phyloP scores from a whole-genome alignment of 1,284 basidiomycete genomes.

The Moniliella sp. region DNA sequence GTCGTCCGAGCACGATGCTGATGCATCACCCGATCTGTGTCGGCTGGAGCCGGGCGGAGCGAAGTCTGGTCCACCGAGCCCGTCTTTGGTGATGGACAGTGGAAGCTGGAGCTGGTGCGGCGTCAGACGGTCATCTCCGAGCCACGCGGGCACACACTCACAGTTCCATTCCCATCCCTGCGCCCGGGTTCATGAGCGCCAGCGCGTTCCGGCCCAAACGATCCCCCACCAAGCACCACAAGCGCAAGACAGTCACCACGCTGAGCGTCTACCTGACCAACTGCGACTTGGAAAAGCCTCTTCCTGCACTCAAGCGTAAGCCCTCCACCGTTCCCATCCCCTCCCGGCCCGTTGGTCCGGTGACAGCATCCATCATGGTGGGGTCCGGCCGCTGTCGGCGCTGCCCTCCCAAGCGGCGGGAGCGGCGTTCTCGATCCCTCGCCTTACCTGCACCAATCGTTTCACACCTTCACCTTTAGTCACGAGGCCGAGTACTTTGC shows the following conservation, averaged over 20 bases:
- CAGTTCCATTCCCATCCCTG: too few species aligned
- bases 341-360: slow-evolving; percentile 8
- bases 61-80: slow-evolving; percentile 25
- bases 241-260: slow-evolving; percentile 7
- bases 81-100: slow-evolving; percentile 22
- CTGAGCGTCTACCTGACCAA: slow-evolving; percentile 13
- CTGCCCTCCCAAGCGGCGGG: too few species aligned
- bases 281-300: neutral
- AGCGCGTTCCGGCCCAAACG: neutral
- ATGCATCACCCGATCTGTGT: slow-evolving; percentile 16
- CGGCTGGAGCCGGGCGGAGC: slow-evolving; percentile 18
- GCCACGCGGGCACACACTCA: too few species aligned
- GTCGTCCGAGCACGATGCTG: too few species aligned
- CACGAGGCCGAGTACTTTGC: slow-evolving; percentile 16
- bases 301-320: too few species aligned
- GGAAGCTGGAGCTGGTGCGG: slow-evolving; percentile 26
- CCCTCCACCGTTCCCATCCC: slow-evolving; percentile 14
- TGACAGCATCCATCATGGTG: slow-evolving; percentile 19
- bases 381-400: slow-evolving; percentile 11
- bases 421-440: too few species aligned
- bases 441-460: slow-evolving; percentile 13
- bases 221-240: slow-evolving; percentile 1
- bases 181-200: neutral
- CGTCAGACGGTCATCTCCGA: slow-evolving; percentile 5
- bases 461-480: slow-evolving; percentile 10